phyloP scores from a whole-genome alignment of 1,284 basidiomycete genomes.

The Vanrija humicola region DNA sequence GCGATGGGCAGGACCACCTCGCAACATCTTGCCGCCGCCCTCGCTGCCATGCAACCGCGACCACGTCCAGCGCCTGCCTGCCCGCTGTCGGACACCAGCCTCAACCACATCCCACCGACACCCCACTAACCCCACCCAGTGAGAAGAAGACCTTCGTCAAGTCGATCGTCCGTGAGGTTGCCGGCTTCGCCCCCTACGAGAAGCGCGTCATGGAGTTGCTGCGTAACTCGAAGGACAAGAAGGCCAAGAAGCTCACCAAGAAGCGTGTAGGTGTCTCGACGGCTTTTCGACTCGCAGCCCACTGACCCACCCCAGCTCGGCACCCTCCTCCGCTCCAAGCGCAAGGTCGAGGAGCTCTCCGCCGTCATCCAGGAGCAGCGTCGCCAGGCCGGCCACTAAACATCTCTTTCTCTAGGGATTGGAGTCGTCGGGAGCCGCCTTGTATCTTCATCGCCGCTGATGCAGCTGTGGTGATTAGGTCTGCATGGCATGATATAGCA shows the following conservation, averaged over 20 bases:
- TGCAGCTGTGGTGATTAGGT: no score
- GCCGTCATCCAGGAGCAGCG: slow-evolving; percentile 70
- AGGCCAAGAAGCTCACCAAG: slow-evolving; percentile 96
- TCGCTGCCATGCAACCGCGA: no score
- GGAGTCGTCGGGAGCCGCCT: background rate
- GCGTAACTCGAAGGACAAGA: slow-evolving; percentile 99
- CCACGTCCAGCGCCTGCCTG: background rate
- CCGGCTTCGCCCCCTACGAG: slow-evolving; percentile 98
- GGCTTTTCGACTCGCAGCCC: no score
- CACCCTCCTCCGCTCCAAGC: slow-evolving; percentile 91
- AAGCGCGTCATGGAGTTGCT: slow-evolving; percentile 97
- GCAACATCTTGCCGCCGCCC: no score
- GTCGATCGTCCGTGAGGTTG: slow-evolving; percentile 87
- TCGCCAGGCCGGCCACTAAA: slow-evolving; percentile 50
- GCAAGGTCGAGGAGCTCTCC: slow-evolving; percentile 92
- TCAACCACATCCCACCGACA: background rate
- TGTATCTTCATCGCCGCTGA: background rate
- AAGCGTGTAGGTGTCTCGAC: slow-evolving; percentile 69
- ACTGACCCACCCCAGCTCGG: slow-evolving; percentile 63
- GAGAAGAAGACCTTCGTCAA: slow-evolving; percentile 84
- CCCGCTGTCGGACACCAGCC: background rate
- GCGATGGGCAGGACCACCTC: no score
- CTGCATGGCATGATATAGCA: no score
- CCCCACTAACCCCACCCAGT: slow-evolving; percentile 21
- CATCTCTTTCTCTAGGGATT: slow-evolving; percentile 4